Evolutionary conservation across 345 rosid species (phyloP), one percentile per base, ranked within the genome.

Genomic region (Viola odorata): DNA sequence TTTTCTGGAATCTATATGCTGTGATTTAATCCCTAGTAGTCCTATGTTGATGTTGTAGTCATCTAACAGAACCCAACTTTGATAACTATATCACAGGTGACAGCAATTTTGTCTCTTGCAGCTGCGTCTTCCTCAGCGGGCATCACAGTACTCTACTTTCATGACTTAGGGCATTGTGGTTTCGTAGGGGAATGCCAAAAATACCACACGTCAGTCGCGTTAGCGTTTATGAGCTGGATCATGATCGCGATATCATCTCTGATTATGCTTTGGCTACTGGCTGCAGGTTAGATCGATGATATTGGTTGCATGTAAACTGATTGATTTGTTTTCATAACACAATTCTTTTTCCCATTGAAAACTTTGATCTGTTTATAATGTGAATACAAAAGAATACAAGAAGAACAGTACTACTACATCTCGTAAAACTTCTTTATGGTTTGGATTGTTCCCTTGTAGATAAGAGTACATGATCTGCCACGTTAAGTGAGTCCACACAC

Each of bases 201-300:
- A 55, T 87, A 81, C 70, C 96, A 82, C 64, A 65, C 78, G 60
- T 76, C 94, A 0, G 86, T 91, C 50, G 84, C 83, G 41, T 76
- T 88, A 51, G 97, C 97, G 12, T 84, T 85, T 78, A 69, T 88
- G 53, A 80, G 85, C 73, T 88, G 97, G 89, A 62, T 85, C 45
- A 55, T 86, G 2, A 76, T 78, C 17, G 74, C 86, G 41, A 70
- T 71, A 55, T 88, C 97, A 36, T 84, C 91, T 63, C 80, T 85
- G 58, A 84, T 84, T 9, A 91, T 87, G 77, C 86, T 91, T 55
- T 88, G 97, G 94, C 71, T 88, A 71, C 73, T 85, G 51, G 87
- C 76, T 32, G 77, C 78, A 41, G 68, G 79, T 67, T 84, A 82
- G 79, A 73, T 50, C n/a, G 17, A 37, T 4, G 44, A 23, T 23